Percentiles rank a stretch among this genome's conserved stretches.
Evolutionary conservation across 1,139 yeast species (phyloP).

Genomic region (Candida sp.): DNA sequence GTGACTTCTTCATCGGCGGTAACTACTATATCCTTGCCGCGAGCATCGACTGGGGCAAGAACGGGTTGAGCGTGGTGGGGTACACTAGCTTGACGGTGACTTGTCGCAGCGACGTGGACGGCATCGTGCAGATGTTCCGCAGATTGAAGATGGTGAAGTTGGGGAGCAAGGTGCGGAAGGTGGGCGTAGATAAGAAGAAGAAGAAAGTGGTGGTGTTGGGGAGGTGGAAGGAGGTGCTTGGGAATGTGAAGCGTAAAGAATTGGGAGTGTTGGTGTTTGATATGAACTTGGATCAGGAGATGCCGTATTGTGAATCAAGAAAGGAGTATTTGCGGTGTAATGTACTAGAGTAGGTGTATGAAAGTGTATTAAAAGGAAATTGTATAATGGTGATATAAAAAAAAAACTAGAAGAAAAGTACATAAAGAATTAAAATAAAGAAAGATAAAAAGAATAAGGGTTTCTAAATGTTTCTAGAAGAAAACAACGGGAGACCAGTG

Average conservation of each 20-base stretch:
- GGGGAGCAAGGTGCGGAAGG: slow-evolving; percentile 9
- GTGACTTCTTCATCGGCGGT: slow-evolving; percentile 9
- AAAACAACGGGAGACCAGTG: too few species aligned
- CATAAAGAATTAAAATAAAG: not conserved
- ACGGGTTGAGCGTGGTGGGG: slow-evolving; percentile 10
- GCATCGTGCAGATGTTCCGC: slow-evolving; percentile 12
- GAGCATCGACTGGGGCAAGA: slow-evolving; percentile 10
- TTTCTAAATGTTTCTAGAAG: too few species aligned
- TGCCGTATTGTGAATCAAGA: slow-evolving; percentile 16
- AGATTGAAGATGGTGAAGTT: slow-evolving; percentile 6
- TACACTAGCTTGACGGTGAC: slow-evolving; percentile 5
- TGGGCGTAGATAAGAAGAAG: slow-evolving; percentile 6
- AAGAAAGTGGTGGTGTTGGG: not conserved
- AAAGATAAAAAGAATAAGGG: not conserved
- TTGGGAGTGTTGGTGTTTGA: slow-evolving; percentile 15
- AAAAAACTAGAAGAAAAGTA: not conserved
- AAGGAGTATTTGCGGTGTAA: slow-evolving; percentile 11
- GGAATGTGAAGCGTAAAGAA: slow-evolving; percentile 10
- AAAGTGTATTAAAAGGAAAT: not conserved
- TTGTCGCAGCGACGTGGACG: slow-evolving; percentile 11
- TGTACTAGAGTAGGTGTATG: not conserved
- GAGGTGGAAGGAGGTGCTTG: slow-evolving; percentile 9
- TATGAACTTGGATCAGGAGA: slow-evolving; percentile 8
- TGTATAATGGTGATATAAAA: too few species aligned
- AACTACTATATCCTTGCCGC: slow-evolving; percentile 8